Percentiles rank a stretch among this genome's conserved stretches.
phyloP scores from a whole-genome alignment of 75 land plant species.

The Larix kaempferi region DNA sequence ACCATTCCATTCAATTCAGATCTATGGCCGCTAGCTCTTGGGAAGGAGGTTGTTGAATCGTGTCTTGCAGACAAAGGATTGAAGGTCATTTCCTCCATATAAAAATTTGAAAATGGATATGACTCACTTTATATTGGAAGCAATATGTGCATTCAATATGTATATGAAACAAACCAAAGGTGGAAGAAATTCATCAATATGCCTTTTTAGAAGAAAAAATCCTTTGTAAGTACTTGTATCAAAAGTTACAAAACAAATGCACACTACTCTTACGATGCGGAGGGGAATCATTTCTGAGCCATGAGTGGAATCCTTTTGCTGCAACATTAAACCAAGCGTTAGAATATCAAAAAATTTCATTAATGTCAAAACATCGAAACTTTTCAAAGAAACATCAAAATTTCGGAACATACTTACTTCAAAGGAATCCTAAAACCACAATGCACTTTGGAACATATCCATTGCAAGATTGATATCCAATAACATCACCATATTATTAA shows the following conservation, averaged over 20 bases:
- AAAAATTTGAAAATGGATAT: not conserved
- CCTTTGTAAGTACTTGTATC: constrained; percentile 77
- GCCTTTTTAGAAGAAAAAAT: constrained; percentile 50
- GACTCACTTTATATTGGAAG: too few relatives aligned
- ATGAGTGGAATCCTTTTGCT: not conserved
- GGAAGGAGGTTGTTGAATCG: constrained; percentile 39
- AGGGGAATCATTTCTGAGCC: not conserved
- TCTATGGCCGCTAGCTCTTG: constrained; percentile 68
- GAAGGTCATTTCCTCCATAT: not conserved
- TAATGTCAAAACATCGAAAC: not conserved
- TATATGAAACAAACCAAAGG: too few relatives aligned
- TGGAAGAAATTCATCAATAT: too few relatives aligned
- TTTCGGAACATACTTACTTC: too few relatives aligned
- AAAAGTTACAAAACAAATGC: constrained; percentile 44
- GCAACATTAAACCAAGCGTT: not conserved
- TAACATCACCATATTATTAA: too few relatives aligned
- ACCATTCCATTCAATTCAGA: constrained; percentile 58
- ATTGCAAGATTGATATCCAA: too few relatives aligned
- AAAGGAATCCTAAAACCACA: too few relatives aligned
- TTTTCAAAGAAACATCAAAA: too few relatives aligned
- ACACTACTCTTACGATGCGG: not conserved
- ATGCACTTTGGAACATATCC: too few relatives aligned
- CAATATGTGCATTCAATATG: too few relatives aligned
- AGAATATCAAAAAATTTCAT: too few relatives aligned
- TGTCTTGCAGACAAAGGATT: constrained; percentile 32